Percentiles rank a stretch among this genome's conserved stretches.
phyloP scores from a whole-genome alignment of 2,329 filamentous ascomycete species.

The Alternaria sp. region DNA sequence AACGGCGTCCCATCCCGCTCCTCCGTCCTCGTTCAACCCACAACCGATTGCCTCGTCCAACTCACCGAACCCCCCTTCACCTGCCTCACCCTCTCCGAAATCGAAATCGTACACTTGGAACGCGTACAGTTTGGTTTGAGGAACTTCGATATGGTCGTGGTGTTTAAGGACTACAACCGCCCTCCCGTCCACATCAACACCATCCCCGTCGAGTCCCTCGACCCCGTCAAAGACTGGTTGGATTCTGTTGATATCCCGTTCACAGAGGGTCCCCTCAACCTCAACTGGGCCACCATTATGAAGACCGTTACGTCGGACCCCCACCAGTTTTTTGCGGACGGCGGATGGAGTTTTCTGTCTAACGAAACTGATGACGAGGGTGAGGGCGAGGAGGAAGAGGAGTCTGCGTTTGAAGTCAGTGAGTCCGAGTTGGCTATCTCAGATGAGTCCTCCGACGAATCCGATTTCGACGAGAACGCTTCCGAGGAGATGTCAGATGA shows the following conservation, averaged over 20 bases:
- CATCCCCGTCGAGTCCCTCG: slow-evolving; percentile 92
- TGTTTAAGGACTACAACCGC: slow-evolving; percentile 97
- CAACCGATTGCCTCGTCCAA: slow-evolving; percentile 95
- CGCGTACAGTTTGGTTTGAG: slow-evolving; percentile 95
- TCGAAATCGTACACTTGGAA: slow-evolving; percentile 94
- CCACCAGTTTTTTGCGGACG: slow-evolving; percentile 92
- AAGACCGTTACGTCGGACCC: slow-evolving; percentile 96
- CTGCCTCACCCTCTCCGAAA: slow-evolving; percentile 92
- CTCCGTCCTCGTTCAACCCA: slow-evolving; percentile 94
- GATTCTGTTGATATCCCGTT: slow-evolving; percentile 95
- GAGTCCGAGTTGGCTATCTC: slow-evolving; percentile 77
- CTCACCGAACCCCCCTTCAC: slow-evolving; percentile 96
- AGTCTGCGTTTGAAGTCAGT: slow-evolving; percentile 89
- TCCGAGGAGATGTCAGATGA: slow-evolving; percentile 79
- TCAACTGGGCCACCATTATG: slow-evolving; percentile 99
- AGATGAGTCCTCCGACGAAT: slow-evolving; percentile 84
- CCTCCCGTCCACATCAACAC: slow-evolving; percentile 95
- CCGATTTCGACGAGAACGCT: slow-evolving; percentile 90
- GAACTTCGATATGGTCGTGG: slow-evolving; percentile 98
- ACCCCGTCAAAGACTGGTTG: slow-evolving; percentile 96
- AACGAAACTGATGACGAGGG: slow-evolving; percentile 87
- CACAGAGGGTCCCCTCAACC: slow-evolving; percentile 91
- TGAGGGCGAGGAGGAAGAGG: slow-evolving; percentile 77
- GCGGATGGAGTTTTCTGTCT: slow-evolving; percentile 92
- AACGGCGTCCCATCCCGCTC: slow-evolving; percentile 94